Base-by-base conservation (phyloP, 2,329 filamentous ascomycete genomes). In the Malbranchea zuffiana region DNA sequence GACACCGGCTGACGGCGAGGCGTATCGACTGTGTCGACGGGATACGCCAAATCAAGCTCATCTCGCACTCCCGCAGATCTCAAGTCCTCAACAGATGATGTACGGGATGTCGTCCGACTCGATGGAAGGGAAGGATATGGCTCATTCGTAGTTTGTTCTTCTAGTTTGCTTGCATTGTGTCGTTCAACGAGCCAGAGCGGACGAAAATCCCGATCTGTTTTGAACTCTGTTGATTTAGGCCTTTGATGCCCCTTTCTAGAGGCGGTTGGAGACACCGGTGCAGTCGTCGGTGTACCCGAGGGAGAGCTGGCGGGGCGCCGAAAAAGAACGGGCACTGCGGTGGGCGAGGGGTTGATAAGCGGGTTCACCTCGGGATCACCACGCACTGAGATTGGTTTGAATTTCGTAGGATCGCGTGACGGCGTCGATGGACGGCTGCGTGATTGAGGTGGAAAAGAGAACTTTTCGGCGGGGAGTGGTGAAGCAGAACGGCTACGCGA, bases 141-240 rank as follows among this genome's bases (percentile, higher is more conserved):
- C 34, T 65, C 64, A 17, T 65, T 59, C n/a, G n/a, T n/a, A 10
- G 45, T 43, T 25, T 62, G 55, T 11, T 50, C 54, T 44, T 55
- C 61, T 12, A 55, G 51, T 48, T 69, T 68, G 12, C 45, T 51
- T 6, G 53, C 44, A 13, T 63, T 60, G 46, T 69, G 73, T 19
- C 68, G 76, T 56, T 92, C 82, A 5, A 93, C 74, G 15, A 94
- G 75, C 58, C 82, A 88, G 6, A 95, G 63, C 0, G 87, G 87
- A 47, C 82, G 78, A 50, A 87, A 79, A 52, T 90, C 84, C 37
- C 72, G 72, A 12, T 59, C 63, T 23, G 59, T 60, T 42, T 61
- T 66, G 51, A 73, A 73, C 43, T 74, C 69, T 3, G 62, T 61
- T 1, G 70, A 74, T 35, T 59, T 61, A 1, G 64, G 59, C 23